These are phyloP conservation scores for Saposhnikovia divaricata DNA, from an alignment of 129 eudicot species.

Conservation along the genomic window DNA sequence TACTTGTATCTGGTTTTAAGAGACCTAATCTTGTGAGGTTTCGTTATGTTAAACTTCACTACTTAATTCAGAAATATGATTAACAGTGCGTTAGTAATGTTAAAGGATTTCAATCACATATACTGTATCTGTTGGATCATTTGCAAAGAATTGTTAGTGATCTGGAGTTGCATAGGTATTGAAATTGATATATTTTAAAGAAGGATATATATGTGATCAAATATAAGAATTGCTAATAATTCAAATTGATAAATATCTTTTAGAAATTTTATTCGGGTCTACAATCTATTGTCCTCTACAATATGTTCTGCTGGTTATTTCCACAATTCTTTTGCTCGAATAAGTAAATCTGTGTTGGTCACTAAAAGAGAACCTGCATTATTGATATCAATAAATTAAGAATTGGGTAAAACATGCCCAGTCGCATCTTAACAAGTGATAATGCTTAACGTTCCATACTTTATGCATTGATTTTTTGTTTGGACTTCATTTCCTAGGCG, in stretches of 20 bases:
- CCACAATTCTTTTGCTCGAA: background rate
- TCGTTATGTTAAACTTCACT: too few relatives aligned
- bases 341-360: background rate
- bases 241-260: background rate
- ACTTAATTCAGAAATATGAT: background rate
- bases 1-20: conserved; percentile 4
- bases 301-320: background rate
- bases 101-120: background rate
- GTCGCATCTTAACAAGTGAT: background rate
- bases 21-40: background rate
- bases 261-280: background rate
- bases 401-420: background rate
- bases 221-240: background rate
- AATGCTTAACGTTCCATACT: background rate
- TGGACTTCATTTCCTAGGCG: conserved; percentile 38
- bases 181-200: background rate
- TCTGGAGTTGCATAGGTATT: background rate
- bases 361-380: background rate
- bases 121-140: background rate
- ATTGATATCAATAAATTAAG: background rate
- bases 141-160: background rate
- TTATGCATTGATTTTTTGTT: conserved; percentile 2
- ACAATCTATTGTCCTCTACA: background rate
- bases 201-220: background rate
- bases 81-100: background rate